phyloP scores from a whole-genome alignment of 2,329 filamentous ascomycete species.

The Dendryphion nanum region DNA sequence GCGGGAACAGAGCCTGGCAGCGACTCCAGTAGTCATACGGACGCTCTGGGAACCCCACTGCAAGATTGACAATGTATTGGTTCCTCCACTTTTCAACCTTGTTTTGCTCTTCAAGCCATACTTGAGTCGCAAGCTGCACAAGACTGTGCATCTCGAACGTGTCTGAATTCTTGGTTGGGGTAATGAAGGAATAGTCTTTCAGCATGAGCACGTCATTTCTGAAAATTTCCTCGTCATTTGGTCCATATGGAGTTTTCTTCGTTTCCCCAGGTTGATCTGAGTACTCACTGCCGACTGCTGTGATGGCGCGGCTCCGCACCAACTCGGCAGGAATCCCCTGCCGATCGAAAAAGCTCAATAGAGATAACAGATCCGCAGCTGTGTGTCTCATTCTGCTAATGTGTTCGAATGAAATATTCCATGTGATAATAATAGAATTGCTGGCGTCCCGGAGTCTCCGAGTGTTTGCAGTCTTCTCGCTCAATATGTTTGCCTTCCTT shows the following conservation, averaged over 20 bases:
- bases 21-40: constrained; percentile 31
- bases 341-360: constrained; percentile 48
- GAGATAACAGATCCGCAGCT: constrained; percentile 42
- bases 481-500: constrained; percentile 12
- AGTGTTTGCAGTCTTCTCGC: constrained; percentile 20
- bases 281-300: background rate
- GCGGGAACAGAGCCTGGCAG: constrained; percentile 32
- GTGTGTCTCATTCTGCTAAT: constrained; percentile 22
- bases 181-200: constrained; percentile 39
- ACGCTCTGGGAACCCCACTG: constrained; percentile 21
- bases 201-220: constrained; percentile 35
- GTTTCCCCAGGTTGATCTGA: constrained; percentile 15
- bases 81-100: constrained; percentile 28
- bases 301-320: constrained; percentile 10
- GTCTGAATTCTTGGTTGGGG: constrained; percentile 12
- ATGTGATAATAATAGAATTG: constrained; percentile 36
- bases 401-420: constrained; percentile 23
- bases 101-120: constrained; percentile 11
- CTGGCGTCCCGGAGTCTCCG: constrained; percentile 26
- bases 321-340: constrained; percentile 39
- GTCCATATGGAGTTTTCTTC: constrained; percentile 10
- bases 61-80: constrained; percentile 27
- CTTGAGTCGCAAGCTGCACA: constrained; percentile 37
- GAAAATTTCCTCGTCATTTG: constrained; percentile 10
- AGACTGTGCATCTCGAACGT: constrained; percentile 46